These are phyloP conservation scores for Climacium dendroides DNA, from an alignment of 225 moss, liverwort and hornwort genomes.

Conservation along the genomic window DNA sequence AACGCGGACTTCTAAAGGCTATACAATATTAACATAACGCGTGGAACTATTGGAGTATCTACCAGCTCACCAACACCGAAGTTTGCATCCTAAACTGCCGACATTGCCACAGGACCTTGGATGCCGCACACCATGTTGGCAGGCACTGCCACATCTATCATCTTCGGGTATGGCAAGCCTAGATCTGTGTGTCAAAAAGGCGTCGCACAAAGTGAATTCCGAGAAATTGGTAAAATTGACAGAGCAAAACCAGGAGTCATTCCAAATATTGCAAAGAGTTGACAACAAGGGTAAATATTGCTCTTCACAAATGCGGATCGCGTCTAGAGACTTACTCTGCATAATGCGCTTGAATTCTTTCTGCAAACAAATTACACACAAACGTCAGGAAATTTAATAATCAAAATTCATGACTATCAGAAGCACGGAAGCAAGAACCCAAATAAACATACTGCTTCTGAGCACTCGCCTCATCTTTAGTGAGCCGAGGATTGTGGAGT, in stretches of 20 bases:
- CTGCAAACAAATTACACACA: background rate
- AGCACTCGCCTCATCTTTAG: slow-evolving; percentile 41
- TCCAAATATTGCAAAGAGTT: background rate
- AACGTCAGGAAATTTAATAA: background rate
- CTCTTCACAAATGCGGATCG: background rate
- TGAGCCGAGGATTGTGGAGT: slow-evolving; percentile 41
- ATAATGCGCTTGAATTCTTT: slow-evolving; percentile 63
- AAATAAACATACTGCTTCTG: background rate
- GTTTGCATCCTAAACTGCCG: background rate
- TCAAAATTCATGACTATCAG: too few species aligned
- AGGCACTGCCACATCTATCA: slow-evolving; percentile 66
- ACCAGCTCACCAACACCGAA: background rate
- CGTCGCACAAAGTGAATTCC: background rate
- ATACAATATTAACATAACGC: background rate
- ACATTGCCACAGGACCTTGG: slow-evolving; percentile 33
- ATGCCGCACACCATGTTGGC: slow-evolving; percentile 71
- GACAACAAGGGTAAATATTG: background rate
- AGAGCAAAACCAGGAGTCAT: background rate
- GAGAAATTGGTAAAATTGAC: background rate
- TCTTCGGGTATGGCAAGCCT: slow-evolving; percentile 60
- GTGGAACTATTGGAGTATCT: background rate
- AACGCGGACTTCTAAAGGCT: background rate
- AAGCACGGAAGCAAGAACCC: background rate
- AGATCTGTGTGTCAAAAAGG: slow-evolving; percentile 9
- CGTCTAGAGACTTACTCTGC: slow-evolving; percentile 7